Evolutionary conservation across 2,329 filamentous ascomycete species (phyloP), one percentile per base, ranked within the genome.

Genomic region (Sporothrix schenckii): DNA sequence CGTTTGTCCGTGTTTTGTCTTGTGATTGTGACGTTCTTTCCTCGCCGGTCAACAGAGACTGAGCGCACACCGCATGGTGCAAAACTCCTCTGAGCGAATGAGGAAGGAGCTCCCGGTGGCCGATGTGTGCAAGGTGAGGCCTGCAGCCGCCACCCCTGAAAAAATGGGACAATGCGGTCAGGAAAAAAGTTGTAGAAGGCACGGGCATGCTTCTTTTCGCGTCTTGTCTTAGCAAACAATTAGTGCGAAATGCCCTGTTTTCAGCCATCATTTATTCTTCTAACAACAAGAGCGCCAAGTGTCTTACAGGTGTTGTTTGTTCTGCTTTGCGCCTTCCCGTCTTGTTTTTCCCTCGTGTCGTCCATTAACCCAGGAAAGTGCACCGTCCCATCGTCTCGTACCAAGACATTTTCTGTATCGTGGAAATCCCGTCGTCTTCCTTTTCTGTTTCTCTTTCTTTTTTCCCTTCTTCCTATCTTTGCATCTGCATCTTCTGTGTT

Each of bases 161-260:
- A 39, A 34, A 65, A 50, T 24, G 61, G 61, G 61, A 65, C 61
- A 65, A n/a, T 27, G 44, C 19, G 21, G 50, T n/a, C 30, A 53
- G 30, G 21, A 60, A 60, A 34, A 30, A 60, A 21, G 21, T 39
- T 21, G 47, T 49, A 16, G 58, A 70, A 72, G 72, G 58, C 65
- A 70, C 70, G 9, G 68, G 70, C 70, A 69, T 68, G 72, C 69
- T 49, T 63, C 39, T 65, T 69, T 65, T 69, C 70, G 70, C 72
- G 70, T 72, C 72, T 71, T 65, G 61, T 60, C 69, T 30, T 21
- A 27, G 54, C 54, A 56, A 39, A 47, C 11, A 3, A 6, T 34
- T 44, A 69, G 67, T 52, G 67, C 54, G 61, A 61, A 47, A 30
- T 49, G 67, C 56, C 44, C 56, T 47, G 39, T 63, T 63, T 52